Evolutionary conservation across 495 filamentous ascomycete genomes (phyloP).

Genomic region (Xylaria castorea): DNA sequence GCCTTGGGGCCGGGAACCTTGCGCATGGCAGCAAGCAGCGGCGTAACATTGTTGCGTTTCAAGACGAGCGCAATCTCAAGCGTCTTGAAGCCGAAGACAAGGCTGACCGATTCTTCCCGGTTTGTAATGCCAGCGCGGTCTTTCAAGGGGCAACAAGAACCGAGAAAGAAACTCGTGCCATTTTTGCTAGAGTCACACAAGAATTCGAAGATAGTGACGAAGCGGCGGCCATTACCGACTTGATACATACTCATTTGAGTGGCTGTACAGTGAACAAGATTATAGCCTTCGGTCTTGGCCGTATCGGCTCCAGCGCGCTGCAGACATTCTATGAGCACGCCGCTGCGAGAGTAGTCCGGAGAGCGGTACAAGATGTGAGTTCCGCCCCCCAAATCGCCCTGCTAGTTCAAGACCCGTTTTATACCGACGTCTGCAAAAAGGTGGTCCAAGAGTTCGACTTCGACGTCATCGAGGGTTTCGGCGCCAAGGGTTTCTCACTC

Average conservation of each 20-base stretch:
- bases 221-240: background rate
- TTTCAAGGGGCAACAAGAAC: background rate
- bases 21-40: background rate
- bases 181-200: background rate
- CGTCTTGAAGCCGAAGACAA: background rate
- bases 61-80: background rate
- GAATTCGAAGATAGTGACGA: background rate
- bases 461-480: constrained; percentile 46
- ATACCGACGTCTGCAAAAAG: constrained; percentile 41
- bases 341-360: constrained; percentile 23
- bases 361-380: constrained; percentile 30
- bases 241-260: background rate
- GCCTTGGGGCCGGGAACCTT: background rate
- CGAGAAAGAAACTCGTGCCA: background rate
- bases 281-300: constrained; percentile 14
- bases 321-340: constrained; percentile 15
- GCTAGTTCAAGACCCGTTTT: constrained; percentile 45
- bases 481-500: constrained; percentile 50
- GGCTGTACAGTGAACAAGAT: constrained; percentile 13
- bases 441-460: constrained; percentile 45
- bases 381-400: constrained; percentile 32
- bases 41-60: background rate
- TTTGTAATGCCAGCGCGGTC: background rate
- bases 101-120: background rate
- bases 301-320: background rate